phyloP scores from a whole-genome alignment of 768 basidiomycete species.

The Phylloporus rhodoxanthus region DNA sequence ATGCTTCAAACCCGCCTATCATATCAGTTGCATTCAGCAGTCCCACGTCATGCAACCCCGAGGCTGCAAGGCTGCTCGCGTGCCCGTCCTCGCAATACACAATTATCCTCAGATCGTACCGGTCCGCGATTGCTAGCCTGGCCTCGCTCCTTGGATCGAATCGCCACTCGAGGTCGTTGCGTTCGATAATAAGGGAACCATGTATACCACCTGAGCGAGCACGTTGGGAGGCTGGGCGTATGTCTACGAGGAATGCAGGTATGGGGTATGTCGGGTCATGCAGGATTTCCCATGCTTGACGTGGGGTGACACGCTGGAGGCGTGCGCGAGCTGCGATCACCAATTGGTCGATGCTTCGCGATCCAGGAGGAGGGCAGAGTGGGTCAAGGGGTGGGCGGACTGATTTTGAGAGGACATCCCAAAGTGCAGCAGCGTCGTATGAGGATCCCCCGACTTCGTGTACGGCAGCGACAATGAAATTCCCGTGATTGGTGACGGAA shows the following conservation, averaged over 20 bases:
- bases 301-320: constrained; percentile 57
- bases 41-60: constrained; percentile 62
- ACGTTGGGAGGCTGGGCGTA: constrained; percentile 61
- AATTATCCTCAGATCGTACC: constrained; percentile 71
- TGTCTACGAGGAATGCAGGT: constrained; percentile 73
- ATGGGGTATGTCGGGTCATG: constrained; percentile 45
- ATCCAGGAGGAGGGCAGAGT: constrained; percentile 56
- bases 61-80: constrained; percentile 67
- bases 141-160: constrained; percentile 65
- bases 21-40: constrained; percentile 73
- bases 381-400: constrained; percentile 56
- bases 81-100: constrained; percentile 72
- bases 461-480: constrained; percentile 41
- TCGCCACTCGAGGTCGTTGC: constrained; percentile 75
- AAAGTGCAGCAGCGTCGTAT: constrained; percentile 62
- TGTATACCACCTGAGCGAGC: constrained; percentile 51
- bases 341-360: constrained; percentile 51
- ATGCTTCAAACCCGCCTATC: constrained; percentile 66
- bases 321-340: constrained; percentile 55
- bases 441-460: constrained; percentile 47
- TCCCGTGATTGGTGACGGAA: constrained; percentile 32
- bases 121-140: constrained; percentile 59
- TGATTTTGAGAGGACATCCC: constrained; percentile 66
- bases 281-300: constrained; percentile 56
- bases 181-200: constrained; percentile 68